A percentile compares a stretch with the other conserved stretches of the same genome.
These are phyloP conservation scores for Papiliotrema laurentii DNA, from an alignment of 1,284 basidiomycete species.

Conservation along the genomic window DNA sequence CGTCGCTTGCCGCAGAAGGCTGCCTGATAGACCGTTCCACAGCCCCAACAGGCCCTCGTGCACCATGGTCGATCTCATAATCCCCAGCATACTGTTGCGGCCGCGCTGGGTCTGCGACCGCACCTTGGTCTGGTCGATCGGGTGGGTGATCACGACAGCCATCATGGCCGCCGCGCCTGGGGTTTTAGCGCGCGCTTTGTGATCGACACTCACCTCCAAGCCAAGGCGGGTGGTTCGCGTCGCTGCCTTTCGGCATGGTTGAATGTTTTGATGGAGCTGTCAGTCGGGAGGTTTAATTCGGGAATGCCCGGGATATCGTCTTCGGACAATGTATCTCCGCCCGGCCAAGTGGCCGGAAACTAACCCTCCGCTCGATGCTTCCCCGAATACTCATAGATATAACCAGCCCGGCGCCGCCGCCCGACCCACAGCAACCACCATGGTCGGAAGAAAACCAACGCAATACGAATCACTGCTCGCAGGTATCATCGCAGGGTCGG, in stretches of 20 bases:
- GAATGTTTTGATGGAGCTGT: no score
- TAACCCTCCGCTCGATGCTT: no score
- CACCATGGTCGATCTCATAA: slow-evolving; percentile 10
- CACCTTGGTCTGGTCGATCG: slow-evolving; percentile 26
- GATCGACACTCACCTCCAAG: slow-evolving; percentile 12
- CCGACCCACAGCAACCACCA: slow-evolving; percentile 1
- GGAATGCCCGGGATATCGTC: no score
- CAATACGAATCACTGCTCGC: slow-evolving; percentile 14
- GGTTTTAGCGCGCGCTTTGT: background rate
- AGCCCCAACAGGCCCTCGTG: slow-evolving; percentile 11
- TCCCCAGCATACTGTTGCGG: slow-evolving; percentile 12
- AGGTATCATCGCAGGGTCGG: slow-evolving; percentile 14
- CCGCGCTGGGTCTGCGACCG: slow-evolving; percentile 15
- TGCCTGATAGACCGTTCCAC: slow-evolving; percentile 21
- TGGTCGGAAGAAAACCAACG: slow-evolving; percentile 8
- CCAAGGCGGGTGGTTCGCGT: slow-evolving; percentile 16
- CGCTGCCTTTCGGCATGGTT: no score
- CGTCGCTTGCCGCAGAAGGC: slow-evolving; percentile 19
- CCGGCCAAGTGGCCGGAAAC: no score
- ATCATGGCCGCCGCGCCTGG: slow-evolving; percentile 20
- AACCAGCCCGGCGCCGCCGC: no score
- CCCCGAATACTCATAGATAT: no score
- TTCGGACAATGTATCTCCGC: no score
- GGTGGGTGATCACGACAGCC: slow-evolving; percentile 23
- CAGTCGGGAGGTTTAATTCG: no score